Evolutionary conservation across 805 yeast genomes (phyloP), one percentile per base, ranked within the genome.

Genomic region (Torulaspora quercuum): DNA sequence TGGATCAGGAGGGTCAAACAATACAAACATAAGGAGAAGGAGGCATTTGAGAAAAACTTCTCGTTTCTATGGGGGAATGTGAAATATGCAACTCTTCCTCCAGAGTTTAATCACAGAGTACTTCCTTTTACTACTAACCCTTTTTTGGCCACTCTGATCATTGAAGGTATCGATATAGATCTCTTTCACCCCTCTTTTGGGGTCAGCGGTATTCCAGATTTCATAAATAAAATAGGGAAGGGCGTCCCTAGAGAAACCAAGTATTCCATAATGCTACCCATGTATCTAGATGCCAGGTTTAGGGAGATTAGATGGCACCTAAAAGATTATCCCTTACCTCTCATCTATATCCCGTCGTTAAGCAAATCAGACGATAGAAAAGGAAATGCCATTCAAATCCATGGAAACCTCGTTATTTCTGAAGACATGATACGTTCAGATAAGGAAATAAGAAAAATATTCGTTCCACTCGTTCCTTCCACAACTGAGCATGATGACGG

Each of bases 241-340:
- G 94, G 92, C 0, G 73, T 82, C 8, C 97, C 97, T 0, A 52
- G 55, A 35, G 85, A 82, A 39, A 76, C 87, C 0, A 53, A 68
- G 34, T 89, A 76, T 56, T 77, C 90, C 1, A 67, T 84, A 12
- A 55, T 81, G 54, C 50, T 88, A 2, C 97, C 97, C 0, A 50
- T 78, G 37, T 65, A 65, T 55, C 27, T 82, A 9, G 75, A 79
- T 37, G 63, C 84, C 33, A 67, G 63, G 10, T 65, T 84, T 24
- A 62, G 65, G 3, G 94, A 86, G 50, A 55, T 80, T 8, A 64
- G 92, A 41, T 70, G 78, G 49, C 90, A 84, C 54, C 49, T 89
- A 42, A 67, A 92, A 37, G 97, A 89, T 52, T 87, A 82, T 53
- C 97, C 97, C 0, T 52, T 90, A 10, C 97, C 97, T 0, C 62